Conservation (phyloP, 2,329 filamentous ascomycete genomes). For the Trichoderma koningiopsis region DNA sequence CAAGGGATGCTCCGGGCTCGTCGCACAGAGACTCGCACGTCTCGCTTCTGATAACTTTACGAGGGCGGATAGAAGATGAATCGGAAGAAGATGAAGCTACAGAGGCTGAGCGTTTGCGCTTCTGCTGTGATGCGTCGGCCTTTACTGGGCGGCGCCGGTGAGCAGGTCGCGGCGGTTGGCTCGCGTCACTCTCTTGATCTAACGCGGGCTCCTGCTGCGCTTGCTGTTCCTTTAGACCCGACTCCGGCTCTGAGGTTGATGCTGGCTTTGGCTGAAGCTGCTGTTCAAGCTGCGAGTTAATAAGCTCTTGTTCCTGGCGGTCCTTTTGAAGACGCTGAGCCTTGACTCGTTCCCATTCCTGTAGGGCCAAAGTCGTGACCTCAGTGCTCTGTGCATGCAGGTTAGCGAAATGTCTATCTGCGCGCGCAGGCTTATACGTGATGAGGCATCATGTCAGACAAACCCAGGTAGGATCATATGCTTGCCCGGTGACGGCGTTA, state of each 20-base stretch:
- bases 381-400: conserved; percentile 32
- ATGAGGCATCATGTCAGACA: conserved; percentile 19
- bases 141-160: conserved; percentile 34
- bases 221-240: not conserved
- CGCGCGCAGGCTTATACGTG: conserved; percentile 14
- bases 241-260: not conserved
- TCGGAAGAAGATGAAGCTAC: not conserved
- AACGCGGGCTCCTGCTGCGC: conserved; percentile 11
- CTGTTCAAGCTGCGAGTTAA: not conserved
- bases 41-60: conserved; percentile 31
- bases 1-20: conserved; percentile 37
- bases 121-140: conserved; percentile 27
- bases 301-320: conserved; percentile 3
- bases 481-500: conserved; percentile 37
- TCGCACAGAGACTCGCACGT: conserved; percentile 34
- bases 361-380: conserved; percentile 37
- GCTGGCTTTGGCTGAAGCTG: not conserved
- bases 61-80: conserved; percentile 25
- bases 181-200: conserved; percentile 29
- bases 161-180: conserved; percentile 35
- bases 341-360: conserved; percentile 40
- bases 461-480: conserved; percentile 41
- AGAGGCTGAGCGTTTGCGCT: conserved; percentile 16
- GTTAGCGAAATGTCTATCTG: conserved; percentile 29
- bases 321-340: conserved; percentile 19